Base-by-base conservation (phyloP, 2,329 filamentous ascomycete genomes). In the Alternaria sp. region DNA sequence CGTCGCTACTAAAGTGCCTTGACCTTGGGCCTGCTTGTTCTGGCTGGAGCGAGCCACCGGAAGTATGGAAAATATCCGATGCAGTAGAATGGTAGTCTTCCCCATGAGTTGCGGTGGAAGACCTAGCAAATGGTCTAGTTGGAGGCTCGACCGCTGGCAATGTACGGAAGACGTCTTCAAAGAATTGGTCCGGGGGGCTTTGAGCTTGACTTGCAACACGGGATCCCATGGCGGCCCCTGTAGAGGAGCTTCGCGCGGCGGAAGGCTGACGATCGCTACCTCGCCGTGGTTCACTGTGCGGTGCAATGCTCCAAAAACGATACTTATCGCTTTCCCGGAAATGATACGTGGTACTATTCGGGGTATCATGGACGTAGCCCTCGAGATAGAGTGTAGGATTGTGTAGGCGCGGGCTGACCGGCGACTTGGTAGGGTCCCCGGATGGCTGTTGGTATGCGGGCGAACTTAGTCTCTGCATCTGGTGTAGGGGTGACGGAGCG, bases 171-270 rank as follows among this genome's bases (percentile, higher is more conserved):
- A 66, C 62, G 20, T 75, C 65, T 37, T 71, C 66, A 26, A 43
- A 45, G 10, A 66, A 61, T 8, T 49, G 49, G 9, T 45, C 44
- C 14, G 59, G 58, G n/a, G 45, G 23, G 23, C 43, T 25, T 15
- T 55, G 30, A 15, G 43, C 56, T 46, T 41, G 60, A 21, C 56
- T 20, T 30, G 53, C 59, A 6, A 58, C 30, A 60, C 59, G 53
- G n/a, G 59, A 60, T 25, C 65, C 55, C 4, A 70, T 64, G 30
- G 70, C 68, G 43, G 66, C 72, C 6, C 61, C 68, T 6, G 72
- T 74, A n/a, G 75, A 76, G 7, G 66, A 64, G n/a, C 72, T 73
- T 55, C 75, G 70, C 15, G 54, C 47, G 26, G 61, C 61, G 6
- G 53, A 47, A 15, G 37, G 18, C 7, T 58, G 62, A 28, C 60